Conservation (phyloP, 2,329 filamentous ascomycete genomes). For the Rhytidhysteron rufulum region DNA sequence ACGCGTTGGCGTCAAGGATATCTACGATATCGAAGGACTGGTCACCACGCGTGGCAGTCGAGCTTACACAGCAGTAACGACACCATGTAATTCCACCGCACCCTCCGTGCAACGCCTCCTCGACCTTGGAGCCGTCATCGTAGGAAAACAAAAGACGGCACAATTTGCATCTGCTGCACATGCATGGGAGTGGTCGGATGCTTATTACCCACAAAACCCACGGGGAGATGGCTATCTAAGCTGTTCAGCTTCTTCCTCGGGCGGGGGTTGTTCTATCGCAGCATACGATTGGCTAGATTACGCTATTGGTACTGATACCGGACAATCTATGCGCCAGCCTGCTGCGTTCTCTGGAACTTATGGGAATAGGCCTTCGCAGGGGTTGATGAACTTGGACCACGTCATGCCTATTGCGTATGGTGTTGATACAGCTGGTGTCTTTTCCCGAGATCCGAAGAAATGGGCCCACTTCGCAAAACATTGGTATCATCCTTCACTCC, state of each 20-base stretch:
- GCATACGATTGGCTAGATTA: constrained; percentile 47
- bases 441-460: constrained; percentile 24
- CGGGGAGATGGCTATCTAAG: constrained; percentile 28
- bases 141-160: constrained; percentile 52
- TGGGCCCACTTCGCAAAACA: constrained; percentile 37
- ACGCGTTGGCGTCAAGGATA: constrained; percentile 20
- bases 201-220: constrained; percentile 43
- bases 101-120: constrained; percentile 20
- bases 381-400: constrained; percentile 20
- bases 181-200: constrained; percentile 25
- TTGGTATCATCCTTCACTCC: constrained; percentile 35
- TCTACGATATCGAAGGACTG: constrained; percentile 23
- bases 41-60: constrained; percentile 20
- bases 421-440: constrained; percentile 24
- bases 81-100: constrained; percentile 14
- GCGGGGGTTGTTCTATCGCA: constrained; percentile 36
- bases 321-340: constrained; percentile 45
- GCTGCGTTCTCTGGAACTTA: constrained; percentile 42
- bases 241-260: constrained; percentile 28
- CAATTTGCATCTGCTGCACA: constrained; percentile 40
- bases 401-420: constrained; percentile 19
- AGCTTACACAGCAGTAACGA: constrained; percentile 19
- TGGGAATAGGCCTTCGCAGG: constrained; percentile 30
- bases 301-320: constrained; percentile 45
- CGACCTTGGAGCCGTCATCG: constrained; percentile 36